Evolutionary conservation across 257 asterid species (phyloP).

Genomic region (Salvia miltiorrhiza): DNA sequence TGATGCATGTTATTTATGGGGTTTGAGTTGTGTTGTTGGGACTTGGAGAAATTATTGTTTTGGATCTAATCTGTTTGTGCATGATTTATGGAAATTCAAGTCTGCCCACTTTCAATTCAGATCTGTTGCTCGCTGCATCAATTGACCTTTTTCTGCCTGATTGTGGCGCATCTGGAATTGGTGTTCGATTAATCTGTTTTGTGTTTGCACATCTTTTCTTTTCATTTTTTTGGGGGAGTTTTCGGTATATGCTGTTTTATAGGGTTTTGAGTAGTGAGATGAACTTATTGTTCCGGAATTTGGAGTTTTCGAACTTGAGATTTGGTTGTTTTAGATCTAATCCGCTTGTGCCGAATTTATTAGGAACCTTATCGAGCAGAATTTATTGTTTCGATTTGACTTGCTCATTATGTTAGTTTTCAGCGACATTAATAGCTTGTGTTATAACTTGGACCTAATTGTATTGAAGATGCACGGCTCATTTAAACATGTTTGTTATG

Average conservation of each 20-base stretch:
- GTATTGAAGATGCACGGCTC: neutral
- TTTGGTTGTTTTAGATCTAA: constrained; percentile 14
- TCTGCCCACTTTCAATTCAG: constrained; percentile 10
- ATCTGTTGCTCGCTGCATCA: constrained; percentile 10
- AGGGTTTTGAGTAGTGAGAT: neutral
- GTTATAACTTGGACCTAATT: neutral
- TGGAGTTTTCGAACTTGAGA: neutral
- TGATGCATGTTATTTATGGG: too few species aligned
- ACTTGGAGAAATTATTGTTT: too few species aligned
- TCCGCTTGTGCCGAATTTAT: neutral
- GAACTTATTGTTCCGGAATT: neutral
- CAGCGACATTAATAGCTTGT: neutral
- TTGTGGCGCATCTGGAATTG: neutral
- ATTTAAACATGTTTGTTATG: neutral
- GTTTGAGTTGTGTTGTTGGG: too few species aligned
- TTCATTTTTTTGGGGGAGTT: neutral
- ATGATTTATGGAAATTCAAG: too few species aligned
- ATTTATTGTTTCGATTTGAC: neutral
- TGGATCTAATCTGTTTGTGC: too few species aligned
- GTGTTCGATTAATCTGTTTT: neutral
- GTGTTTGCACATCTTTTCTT: neutral
- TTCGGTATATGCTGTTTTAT: neutral
- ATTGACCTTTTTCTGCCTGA: neutral
- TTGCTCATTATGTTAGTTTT: neutral
- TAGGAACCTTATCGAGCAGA: neutral